Evolutionary conservation across 2,329 filamentous ascomycete genomes (phyloP), one percentile per base, ranked within the genome.

Genomic region (Fusarium coicis): DNA sequence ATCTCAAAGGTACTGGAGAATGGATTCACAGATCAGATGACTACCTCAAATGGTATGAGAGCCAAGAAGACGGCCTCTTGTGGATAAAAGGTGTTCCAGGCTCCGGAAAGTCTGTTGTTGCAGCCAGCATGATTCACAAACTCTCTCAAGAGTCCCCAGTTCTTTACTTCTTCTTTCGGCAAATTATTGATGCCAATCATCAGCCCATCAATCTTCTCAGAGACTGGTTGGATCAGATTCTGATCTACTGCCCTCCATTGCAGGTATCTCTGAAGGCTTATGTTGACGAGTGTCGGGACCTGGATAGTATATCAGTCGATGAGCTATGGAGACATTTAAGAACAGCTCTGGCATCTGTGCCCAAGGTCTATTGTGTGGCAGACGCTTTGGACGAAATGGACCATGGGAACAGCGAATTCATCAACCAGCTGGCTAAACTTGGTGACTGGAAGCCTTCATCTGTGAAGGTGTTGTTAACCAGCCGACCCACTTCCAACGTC

Each of bases 371-470:
- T 58, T 83, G 82, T 46, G 77, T 87, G 6, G 80, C 79, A 2
- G 85, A 86, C 66, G 84, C 84, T 4, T 75, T 87, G 8, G 86
- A 87, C 66, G 85, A 87, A 73, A 86, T 87, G 81, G 82, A 85
- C 49, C 42, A 76, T 21, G 82, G 76, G 0, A 77, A 84, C 28
- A 50, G 64, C 0, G 44, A 44, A 4, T 84, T 85, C 28, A 70
- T 85, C 5, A 55, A 76, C 6, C 63, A 72, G 5, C 72, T 87
- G 1, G 78, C 75, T 1, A 52, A 68, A 0, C 76, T 87, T 5
- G 82, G 80, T 1, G 53, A 76, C 10, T 79, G 76, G 74, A 74
- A 65, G 11, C 80, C 83, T 5, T 60, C 53, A 1, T 76, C 70
- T 21, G 76, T 85, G 72, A 87, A 86, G 68, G 69, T 87, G 0